A percentile compares a stretch with the other conserved stretches of the same genome.
phyloP scores from a whole-genome alignment of 805 yeast genomes.

The Middelhovenomyces tepae region DNA sequence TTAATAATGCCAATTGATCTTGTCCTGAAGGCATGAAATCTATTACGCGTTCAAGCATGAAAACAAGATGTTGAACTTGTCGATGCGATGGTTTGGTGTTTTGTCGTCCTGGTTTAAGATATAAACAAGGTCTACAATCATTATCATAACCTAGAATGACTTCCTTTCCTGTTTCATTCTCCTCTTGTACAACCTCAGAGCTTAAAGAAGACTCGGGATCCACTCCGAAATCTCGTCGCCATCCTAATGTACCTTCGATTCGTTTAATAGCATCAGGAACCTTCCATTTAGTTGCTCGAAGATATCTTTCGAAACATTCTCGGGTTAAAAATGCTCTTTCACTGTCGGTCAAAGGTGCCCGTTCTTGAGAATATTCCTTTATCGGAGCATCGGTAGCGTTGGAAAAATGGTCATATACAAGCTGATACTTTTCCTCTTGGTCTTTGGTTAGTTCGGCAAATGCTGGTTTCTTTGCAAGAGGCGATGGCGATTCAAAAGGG shows the following conservation, averaged over 20 bases:
- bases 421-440: conserved; percentile 51
- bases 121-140: conserved; percentile 84
- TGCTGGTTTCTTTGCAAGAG: conserved; percentile 42
- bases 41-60: conserved; percentile 83
- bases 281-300: conserved; percentile 92
- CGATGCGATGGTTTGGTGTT: conserved; percentile 83
- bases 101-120: conserved; percentile 90
- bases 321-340: conserved; percentile 91
- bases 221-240: conserved; percentile 93
- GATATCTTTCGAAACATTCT: conserved; percentile 83
- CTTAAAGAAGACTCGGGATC: conserved; percentile 27
- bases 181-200: conserved; percentile 36
- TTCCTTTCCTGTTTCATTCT: conserved; percentile 88
- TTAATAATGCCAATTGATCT: conserved; percentile 82
- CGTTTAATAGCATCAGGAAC: conserved; percentile 61
- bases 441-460: conserved; percentile 39
- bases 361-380: conserved; percentile 31
- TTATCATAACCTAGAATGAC: conserved; percentile 86
- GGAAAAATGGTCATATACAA: conserved; percentile 56
- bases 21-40: conserved; percentile 96
- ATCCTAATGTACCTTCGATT: conserved; percentile 66
- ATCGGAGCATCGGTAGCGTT: conserved; percentile 35
- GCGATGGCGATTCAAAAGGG: conserved; percentile 55
- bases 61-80: conserved; percentile 95
- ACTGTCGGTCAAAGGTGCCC: conserved; percentile 31